Percentiles rank a stretch among this genome's conserved stretches.
phyloP scores from a whole-genome alignment of 2,329 filamentous ascomycete species.

The Aspergillus tanneri region DNA sequence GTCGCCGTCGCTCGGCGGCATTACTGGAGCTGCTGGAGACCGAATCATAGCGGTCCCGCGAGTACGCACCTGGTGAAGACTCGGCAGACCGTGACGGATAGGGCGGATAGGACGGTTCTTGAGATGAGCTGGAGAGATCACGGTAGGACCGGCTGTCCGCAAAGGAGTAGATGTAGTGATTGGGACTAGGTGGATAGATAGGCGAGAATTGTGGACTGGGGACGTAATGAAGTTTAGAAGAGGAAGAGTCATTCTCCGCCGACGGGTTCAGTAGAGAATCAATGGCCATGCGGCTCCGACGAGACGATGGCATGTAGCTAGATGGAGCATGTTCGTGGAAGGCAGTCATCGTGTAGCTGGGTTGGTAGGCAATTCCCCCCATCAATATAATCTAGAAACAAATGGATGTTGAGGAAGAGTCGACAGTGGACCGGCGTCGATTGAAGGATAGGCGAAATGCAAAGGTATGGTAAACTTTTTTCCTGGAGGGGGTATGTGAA shows the following conservation, averaged over 20 bases:
- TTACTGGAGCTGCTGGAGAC: conserved; percentile 43
- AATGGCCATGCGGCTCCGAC: conserved; percentile 36
- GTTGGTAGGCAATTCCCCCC: not conserved
- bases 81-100: conserved; percentile 31
- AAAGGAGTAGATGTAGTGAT: conserved; percentile 29
- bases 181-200: conserved; percentile 31
- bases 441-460: too few species aligned
- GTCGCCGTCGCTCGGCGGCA: conserved; percentile 38
- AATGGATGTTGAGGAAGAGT: too few species aligned
- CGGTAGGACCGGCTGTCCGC: conserved; percentile 24
- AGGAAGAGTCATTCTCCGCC: conserved; percentile 20
- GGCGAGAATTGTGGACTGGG: conserved; percentile 28
- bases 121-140: conserved; percentile 14
- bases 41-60: conserved; percentile 42
- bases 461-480: too few species aligned
- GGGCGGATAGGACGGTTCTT: conserved; percentile 28
- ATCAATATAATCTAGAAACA: not conserved
- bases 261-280: conserved; percentile 36
- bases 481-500: too few species aligned
- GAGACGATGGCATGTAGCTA: conserved; percentile 23
- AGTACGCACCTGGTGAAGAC: conserved; percentile 39
- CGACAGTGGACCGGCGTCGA: too few species aligned
- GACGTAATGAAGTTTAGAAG: conserved; percentile 17
- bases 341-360: not conserved
- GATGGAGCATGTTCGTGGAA: conserved; percentile 3